These are phyloP conservation scores for Domatiomyces catenatus DNA, from an alignment of 2,329 filamentous ascomycete genomes.

Conservation along the genomic window DNA sequence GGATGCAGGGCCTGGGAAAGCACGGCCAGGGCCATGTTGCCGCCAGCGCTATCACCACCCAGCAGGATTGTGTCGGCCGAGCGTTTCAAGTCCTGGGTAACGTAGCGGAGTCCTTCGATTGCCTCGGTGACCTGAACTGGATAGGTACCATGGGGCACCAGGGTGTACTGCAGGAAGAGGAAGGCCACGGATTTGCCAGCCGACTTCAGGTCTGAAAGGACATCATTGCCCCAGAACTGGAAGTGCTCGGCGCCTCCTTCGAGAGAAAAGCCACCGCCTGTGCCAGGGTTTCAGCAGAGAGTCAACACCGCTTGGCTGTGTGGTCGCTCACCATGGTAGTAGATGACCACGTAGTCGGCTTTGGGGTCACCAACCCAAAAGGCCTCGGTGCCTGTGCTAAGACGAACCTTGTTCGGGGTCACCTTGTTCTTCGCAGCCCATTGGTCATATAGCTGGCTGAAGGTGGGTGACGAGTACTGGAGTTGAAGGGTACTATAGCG, in stretches of 20 bases:
- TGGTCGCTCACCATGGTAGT: conserved; percentile 11
- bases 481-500: conserved; percentile 10
- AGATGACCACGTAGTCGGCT: conserved; percentile 15
- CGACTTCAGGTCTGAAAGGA: conserved; percentile 8
- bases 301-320: too few relatives aligned
- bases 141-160: conserved; percentile 33
- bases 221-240: conserved; percentile 10
- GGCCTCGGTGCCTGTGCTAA: conserved; percentile 12
- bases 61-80: conserved; percentile 24
- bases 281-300: not conserved
- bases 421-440: conserved; percentile 7
- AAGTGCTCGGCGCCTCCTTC: conserved; percentile 14
- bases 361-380: conserved; percentile 16
- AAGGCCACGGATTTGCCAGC: conserved; percentile 33
- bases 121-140: conserved; percentile 30
- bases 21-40: conserved; percentile 23
- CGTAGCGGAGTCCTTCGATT: conserved; percentile 26
- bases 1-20: conserved; percentile 31
- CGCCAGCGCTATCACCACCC: conserved; percentile 32
- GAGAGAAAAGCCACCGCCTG: conserved; percentile 16
- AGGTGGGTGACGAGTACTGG: conserved; percentile 11
- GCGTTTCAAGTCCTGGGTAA: conserved; percentile 22
- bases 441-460: conserved; percentile 12
- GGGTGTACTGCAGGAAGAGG: conserved; percentile 43
- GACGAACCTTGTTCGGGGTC: conserved; percentile 9